These are phyloP conservation scores for Begonia loranthoides DNA, from an alignment of 306 rosid genomes.

Conservation along the genomic window DNA sequence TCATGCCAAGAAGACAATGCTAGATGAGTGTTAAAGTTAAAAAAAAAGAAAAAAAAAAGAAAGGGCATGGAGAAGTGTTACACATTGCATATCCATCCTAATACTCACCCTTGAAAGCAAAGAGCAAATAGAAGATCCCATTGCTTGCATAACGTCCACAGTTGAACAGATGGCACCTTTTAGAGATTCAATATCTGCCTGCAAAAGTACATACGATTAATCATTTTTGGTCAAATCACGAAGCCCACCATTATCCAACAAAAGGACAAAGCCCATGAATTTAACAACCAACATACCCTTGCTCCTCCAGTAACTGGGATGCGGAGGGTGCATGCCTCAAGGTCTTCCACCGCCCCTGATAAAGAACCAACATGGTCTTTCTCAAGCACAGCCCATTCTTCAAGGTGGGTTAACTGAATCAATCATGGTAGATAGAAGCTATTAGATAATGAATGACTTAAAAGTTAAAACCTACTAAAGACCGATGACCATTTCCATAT, in stretches of 20 bases:
- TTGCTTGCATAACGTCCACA: constrained; percentile 74
- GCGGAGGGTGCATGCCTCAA: constrained; percentile 90
- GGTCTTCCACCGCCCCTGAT: constrained; percentile 80
- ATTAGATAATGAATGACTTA: constrained; percentile 7
- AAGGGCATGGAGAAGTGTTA: no score
- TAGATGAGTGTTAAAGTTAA: no score
- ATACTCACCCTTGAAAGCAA: constrained; percentile 55
- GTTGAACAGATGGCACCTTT: constrained; percentile 83
- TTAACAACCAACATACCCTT: constrained; percentile 34
- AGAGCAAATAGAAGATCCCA: constrained; percentile 76
- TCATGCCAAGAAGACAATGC: no score
- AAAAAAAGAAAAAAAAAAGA: no score
- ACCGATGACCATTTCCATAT: no score
- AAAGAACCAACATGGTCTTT: constrained; percentile 58
- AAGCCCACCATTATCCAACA: constrained; percentile 7
- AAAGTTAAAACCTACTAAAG: no score
- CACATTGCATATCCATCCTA: no score
- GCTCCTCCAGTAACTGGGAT: constrained; percentile 83
- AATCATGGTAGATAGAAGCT: constrained; percentile 17
- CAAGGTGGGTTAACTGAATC: constrained; percentile 71
- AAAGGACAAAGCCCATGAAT: background rate
- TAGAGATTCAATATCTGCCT: constrained; percentile 82
- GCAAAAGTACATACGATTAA: constrained; percentile 15
- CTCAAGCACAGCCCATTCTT: constrained; percentile 80
- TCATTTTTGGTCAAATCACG: constrained; percentile 1